Conservation (phyloP, 345 rosid genomes). For the Bruguiera parviflora region DNA sequence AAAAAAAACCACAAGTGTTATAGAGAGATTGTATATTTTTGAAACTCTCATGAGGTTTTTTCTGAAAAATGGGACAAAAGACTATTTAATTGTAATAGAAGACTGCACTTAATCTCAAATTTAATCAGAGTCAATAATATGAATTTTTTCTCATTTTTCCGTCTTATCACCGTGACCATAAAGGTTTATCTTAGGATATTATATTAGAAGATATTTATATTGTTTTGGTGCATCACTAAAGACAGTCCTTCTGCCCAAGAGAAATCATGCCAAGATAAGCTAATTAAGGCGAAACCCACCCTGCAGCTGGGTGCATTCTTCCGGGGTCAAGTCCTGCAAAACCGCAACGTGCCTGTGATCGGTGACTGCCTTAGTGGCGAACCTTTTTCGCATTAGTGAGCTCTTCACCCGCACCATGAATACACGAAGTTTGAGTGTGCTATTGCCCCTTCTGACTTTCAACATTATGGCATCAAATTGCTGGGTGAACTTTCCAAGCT, state of each 20-base stretch:
- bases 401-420: conserved; percentile 21
- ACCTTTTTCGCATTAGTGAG: conserved; percentile 35
- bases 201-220: too few species aligned
- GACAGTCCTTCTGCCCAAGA: not conserved
- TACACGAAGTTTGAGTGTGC: conserved; percentile 24
- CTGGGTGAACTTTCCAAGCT: conserved; percentile 36
- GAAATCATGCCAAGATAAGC: not conserved
- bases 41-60: too few species aligned
- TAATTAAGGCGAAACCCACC: conserved; percentile 14
- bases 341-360: conserved; percentile 46
- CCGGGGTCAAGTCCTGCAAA: conserved; percentile 38
- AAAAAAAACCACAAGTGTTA: too few species aligned
- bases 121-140: too few species aligned
- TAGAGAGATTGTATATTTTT: too few species aligned
- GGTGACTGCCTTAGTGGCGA: conserved; percentile 25
- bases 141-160: too few species aligned
- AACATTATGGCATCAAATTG: conserved; percentile 35
- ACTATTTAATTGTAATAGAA: too few species aligned
- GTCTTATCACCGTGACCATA: too few species aligned
- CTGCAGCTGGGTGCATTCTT: conserved; percentile 41
- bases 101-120: too few species aligned
- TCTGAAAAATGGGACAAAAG: too few species aligned
- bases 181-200: too few species aligned
- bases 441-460: conserved; percentile 41
- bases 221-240: not conserved